phyloP scores from a whole-genome alignment of 129 eudicot genomes.

The Smallanthus sonchifolius region DNA sequence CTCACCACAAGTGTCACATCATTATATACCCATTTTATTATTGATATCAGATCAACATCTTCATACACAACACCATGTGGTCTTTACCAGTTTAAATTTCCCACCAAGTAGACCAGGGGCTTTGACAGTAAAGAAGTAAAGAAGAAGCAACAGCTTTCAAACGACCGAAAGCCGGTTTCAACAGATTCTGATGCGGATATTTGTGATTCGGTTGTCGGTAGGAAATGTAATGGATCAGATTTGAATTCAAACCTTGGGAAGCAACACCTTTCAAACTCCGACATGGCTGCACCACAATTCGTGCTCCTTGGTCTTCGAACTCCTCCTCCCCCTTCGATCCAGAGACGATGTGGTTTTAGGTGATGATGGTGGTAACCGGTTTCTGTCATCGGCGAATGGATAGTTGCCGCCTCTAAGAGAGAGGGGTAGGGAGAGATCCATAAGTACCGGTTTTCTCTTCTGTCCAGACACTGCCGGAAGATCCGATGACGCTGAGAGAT shows the following conservation, averaged over 20 bases:
- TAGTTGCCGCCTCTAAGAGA: too few species aligned
- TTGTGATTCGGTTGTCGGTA: too few species aligned
- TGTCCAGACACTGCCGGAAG: conserved; percentile 72
- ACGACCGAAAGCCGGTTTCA: not conserved
- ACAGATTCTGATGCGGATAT: not conserved
- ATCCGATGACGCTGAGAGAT: conserved; percentile 55
- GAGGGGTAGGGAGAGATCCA: conserved; percentile 38
- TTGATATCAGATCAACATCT: conserved; percentile 32
- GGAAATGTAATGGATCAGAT: not conserved
- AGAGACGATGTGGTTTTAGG: too few species aligned
- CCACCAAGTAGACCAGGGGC: conserved; percentile 24
- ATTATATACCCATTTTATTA: not conserved
- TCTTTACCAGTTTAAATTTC: conserved; percentile 48
- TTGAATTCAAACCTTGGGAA: not conserved
- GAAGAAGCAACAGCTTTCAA: conserved; percentile 10
- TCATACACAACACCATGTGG: conserved; percentile 27
- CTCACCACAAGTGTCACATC: too few species aligned
- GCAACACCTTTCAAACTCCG: too few species aligned
- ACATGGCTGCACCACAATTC: too few species aligned
- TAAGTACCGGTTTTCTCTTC: conserved; percentile 63
- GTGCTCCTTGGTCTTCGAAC: too few species aligned
- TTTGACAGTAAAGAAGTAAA: not conserved
- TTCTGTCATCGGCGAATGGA: too few species aligned
- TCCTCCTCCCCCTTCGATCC: too few species aligned
- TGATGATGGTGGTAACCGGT: too few species aligned